Base-by-base conservation (phyloP, 148 eudicot species). In the Chenopodium berlandieri region DNA sequence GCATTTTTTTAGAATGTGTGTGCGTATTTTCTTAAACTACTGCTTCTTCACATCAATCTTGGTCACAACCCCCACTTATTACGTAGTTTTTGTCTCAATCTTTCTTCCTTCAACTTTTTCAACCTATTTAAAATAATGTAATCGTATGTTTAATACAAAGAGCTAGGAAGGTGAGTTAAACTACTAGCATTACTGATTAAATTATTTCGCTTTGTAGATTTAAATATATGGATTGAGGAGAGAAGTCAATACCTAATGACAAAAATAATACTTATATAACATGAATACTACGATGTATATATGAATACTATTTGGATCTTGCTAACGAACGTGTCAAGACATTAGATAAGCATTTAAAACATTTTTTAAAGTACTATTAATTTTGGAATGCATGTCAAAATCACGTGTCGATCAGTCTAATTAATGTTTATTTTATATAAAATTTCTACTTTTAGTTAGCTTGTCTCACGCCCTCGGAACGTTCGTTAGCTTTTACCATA, bases 1-100 rank as follows among this genome's bases (percentile, higher is more conserved):
- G 44, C 22, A 48, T 52, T 52, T 52, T 68, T 64, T 19, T 22
- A 60, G 84, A 82, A 82, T 82, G 80, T 82, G 84, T 76, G 84
- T 50, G 32, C 84, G 66, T 37, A 1, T 25, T 78, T 78, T 44
- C 30, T 44, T 40, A 40, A 40, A 40, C 44, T 5, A 40, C 44
- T 52, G 17, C 2, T 70, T 56, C 25, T 7, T n/a, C 66, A 82
- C 4, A 77, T 82, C 80, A 70, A 58, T 77, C 70, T 76, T 64
- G 84, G 76, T 71, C 77, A 47, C 22, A 48, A 13, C 52, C 76
- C 78, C 75, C 82, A 48, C 31, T 19, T 58, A 68, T 82, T 69
- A 37, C 27, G 76, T 58, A 69, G 32, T 46, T 76, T 75, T 54
- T 82, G 80, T 76, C 74, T 69, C 13, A 75, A 69, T 17, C 47